Conservation (phyloP, 768 basidiomycete species). For the Suillus placidus region DNA sequence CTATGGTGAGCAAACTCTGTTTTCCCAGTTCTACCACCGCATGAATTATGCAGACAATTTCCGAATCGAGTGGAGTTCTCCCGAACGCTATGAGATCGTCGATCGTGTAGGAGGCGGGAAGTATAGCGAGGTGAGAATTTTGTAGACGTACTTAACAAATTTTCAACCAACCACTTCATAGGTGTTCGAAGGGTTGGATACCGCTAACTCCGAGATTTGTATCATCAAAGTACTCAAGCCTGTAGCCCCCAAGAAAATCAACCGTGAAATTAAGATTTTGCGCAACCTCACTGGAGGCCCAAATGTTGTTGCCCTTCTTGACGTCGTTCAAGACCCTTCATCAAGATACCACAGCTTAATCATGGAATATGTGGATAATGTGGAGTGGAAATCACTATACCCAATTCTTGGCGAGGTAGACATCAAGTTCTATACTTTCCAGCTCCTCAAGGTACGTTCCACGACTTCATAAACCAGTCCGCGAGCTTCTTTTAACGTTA, state of each 20-base stretch:
- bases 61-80: slow-evolving; percentile 63
- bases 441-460: slow-evolving; percentile 53
- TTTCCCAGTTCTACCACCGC: not conserved
- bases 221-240: slow-evolving; percentile 77
- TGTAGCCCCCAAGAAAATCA: slow-evolving; percentile 66
- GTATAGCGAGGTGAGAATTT: slow-evolving; percentile 57
- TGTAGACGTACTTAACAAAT: not conserved
- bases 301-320: slow-evolving; percentile 67
- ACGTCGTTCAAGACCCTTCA: slow-evolving; percentile 69
- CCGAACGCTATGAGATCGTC: slow-evolving; percentile 69
- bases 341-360: slow-evolving; percentile 64
- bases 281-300: slow-evolving; percentile 70
- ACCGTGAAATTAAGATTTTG: slow-evolving; percentile 75
- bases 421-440: slow-evolving; percentile 68
- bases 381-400: slow-evolving; percentile 66
- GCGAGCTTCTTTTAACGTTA: slow-evolving; percentile 8
- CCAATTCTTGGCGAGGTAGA: slow-evolving; percentile 62
- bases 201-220: slow-evolving; percentile 53
- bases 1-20: slow-evolving; percentile 47
- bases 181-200: slow-evolving; percentile 65
- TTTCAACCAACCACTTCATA: slow-evolving; percentile 19
- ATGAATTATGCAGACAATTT: slow-evolving; percentile 49
- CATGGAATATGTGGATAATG: slow-evolving; percentile 70
- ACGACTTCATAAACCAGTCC: slow-evolving; percentile 1
- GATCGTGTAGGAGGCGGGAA: slow-evolving; percentile 66